Conservation (phyloP, 257 asterid species). For the Paraleonurus japonicus region DNA sequence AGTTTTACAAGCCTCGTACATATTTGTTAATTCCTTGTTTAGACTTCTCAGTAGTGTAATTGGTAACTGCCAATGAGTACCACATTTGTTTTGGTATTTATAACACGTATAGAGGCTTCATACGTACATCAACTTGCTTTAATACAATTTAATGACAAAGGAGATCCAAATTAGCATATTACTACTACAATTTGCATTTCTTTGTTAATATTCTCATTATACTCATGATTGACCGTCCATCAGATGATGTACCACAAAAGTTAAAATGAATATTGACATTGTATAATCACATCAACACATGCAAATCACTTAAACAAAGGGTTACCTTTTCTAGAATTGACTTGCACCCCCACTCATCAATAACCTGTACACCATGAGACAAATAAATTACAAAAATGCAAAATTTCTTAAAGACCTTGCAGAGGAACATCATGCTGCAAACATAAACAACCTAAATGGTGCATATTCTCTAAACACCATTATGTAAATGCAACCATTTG, state of each 20-base stretch:
- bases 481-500: slow-evolving; percentile 55
- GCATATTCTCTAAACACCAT: slow-evolving; percentile 41
- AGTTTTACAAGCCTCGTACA: not conserved
- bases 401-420: not conserved
- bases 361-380: slow-evolving; percentile 51
- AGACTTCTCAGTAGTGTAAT: not conserved
- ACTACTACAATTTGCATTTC: not conserved
- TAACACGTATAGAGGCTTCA: not conserved
- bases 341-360: slow-evolving; percentile 84
- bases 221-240: not conserved
- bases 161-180: not conserved
- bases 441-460: slow-evolving; percentile 27
- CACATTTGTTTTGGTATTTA: not conserved
- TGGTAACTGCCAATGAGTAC: not conserved
- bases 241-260: not conserved
- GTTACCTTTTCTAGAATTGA: slow-evolving; percentile 68
- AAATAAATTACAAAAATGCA: slow-evolving; percentile 17
- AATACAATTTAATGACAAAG: not conserved
- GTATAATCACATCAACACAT: slow-evolving; percentile 20
- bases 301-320: not conserved
- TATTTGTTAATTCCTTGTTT: not conserved
- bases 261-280: slow-evolving; percentile 3
- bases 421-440: slow-evolving; percentile 19
- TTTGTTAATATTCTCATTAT: not conserved
- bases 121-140: not conserved